Evolutionary conservation across 2,329 filamentous ascomycete species (phyloP), one percentile per base, ranked within the genome.

Genomic region (Neofusicoccum parvum): DNA sequence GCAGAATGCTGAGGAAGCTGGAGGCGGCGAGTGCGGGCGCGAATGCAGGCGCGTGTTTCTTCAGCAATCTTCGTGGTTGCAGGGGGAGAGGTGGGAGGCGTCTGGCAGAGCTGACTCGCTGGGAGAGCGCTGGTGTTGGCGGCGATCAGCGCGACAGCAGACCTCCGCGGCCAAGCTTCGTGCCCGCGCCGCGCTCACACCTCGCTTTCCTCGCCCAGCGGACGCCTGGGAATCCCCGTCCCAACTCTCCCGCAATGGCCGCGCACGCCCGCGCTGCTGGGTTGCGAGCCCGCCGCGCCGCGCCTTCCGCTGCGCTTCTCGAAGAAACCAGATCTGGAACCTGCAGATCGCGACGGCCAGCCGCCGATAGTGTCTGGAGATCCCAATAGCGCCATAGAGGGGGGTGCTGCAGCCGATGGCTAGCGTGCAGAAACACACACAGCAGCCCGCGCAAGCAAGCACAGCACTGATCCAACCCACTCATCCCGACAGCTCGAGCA

Each of bases 111-210:
- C 43, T 48, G 43, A 46, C 27, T 45, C 23, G 53, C 50, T 20
- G 50, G 15, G 32, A 23, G 53, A 45, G 41, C 39, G 53, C 53
- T 46, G 53, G 41, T 59, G 56, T 48, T 37, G 32, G 43, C 56
- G 43, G 56, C 56, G 41, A 60, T 60, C 41, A 36, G 50, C 50
- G 32, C 27, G 23, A 27, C 20, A 15, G 48, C 45, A 37, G 41
- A 36, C 56, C 43, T 60, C 56, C 56, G 56, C 56, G 56, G 56
- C 56, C 56, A 60, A 60, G 56, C 56, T 60, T 46, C 14, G 54
- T 20, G 43, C 14, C 41, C 14, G 43, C 14, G 7, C 11, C 15
- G 12, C 14, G 6, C 43, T 39, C 37, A 12, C 37, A 15, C 37
- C 37, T 39, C 37, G 14, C 37, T 39, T 15, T 39, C 37, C 27